Conservation (phyloP, 257 asterid species). For the Coffea canephora region DNA sequence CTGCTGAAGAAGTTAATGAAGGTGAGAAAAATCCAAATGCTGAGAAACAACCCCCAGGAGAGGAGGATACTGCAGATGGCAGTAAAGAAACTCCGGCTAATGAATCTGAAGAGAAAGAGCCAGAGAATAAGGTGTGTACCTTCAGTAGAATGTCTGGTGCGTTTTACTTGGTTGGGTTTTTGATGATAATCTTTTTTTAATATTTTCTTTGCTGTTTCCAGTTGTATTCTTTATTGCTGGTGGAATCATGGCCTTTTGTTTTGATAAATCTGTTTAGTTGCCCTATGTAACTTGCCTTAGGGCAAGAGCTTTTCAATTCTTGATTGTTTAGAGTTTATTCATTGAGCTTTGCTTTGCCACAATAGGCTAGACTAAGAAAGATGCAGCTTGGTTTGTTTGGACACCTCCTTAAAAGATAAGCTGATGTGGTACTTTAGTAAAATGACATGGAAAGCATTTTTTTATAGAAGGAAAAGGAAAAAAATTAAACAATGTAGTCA, state of each 20-base stretch:
- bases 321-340: not conserved
- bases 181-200: not conserved
- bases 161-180: not conserved
- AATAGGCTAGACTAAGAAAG: not conserved
- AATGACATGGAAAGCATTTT: not conserved
- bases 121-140: slow-evolving; percentile 64
- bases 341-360: not conserved
- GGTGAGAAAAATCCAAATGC: slow-evolving; percentile 47
- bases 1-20: slow-evolving; percentile 54
- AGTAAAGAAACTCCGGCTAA: slow-evolving; percentile 46
- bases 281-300: not conserved
- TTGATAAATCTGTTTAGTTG: not conserved
- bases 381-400: not conserved
- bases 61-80: slow-evolving; percentile 47
- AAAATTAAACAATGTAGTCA: not conserved
- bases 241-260: not conserved
- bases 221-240: not conserved
- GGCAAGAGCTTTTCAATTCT: not conserved
- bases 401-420: not conserved
- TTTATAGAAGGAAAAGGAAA: not conserved
- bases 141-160: not conserved
- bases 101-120: slow-evolving; percentile 68
- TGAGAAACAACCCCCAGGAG: slow-evolving; percentile 46
- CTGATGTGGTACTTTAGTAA: not conserved
- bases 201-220: not conserved